These are phyloP conservation scores for Paramecium biaurelia DNA, from an alignment of 73 alveolate species.

Conservation along the genomic window DNA sequence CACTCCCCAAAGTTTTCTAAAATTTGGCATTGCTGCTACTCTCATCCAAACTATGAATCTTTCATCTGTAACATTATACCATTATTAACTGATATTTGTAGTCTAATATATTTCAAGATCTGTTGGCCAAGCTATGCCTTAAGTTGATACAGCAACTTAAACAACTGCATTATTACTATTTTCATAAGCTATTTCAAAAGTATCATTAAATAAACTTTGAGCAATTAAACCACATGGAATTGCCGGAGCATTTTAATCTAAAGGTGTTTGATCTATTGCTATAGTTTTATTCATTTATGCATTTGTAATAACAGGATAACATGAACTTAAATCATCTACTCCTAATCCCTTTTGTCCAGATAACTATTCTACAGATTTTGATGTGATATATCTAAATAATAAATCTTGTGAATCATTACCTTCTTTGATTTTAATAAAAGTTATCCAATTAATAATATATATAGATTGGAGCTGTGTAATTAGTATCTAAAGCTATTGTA, in stretches of 20 bases:
- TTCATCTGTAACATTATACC: slow-evolving; percentile 83
- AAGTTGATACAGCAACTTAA: background rate
- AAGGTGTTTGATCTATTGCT: slow-evolving; percentile 46
- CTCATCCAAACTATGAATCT: slow-evolving; percentile 94
- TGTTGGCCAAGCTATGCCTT: slow-evolving; percentile 82
- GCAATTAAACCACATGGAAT: slow-evolving; percentile 90
- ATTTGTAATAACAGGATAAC: slow-evolving; percentile 56
- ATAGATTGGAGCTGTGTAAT: slow-evolving; percentile 73
- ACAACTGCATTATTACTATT: background rate
- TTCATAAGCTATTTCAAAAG: slow-evolving; percentile 45
- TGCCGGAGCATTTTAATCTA: slow-evolving; percentile 60
- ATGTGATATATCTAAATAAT: slow-evolving; percentile 63
- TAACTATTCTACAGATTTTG: slow-evolving; percentile 75
- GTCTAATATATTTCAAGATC: slow-evolving; percentile 71
- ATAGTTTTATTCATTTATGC: background rate
- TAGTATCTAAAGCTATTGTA: slow-evolving; percentile 23
- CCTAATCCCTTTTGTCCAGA: slow-evolving; percentile 60
- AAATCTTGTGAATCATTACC: background rate
- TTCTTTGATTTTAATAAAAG: slow-evolving; percentile 84
- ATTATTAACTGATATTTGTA: slow-evolving; percentile 51
- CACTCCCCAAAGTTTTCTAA: slow-evolving; percentile 88
- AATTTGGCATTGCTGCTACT: slow-evolving; percentile 88
- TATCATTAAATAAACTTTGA: slow-evolving; percentile 76
- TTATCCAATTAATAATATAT: slow-evolving; percentile 79
- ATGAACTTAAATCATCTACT: slow-evolving; percentile 52